Evolutionary conservation across 371 early-diverging fungal genomes (phyloP), one percentile per base, ranked within the genome.

Genomic region (Mortierella sp.): DNA sequence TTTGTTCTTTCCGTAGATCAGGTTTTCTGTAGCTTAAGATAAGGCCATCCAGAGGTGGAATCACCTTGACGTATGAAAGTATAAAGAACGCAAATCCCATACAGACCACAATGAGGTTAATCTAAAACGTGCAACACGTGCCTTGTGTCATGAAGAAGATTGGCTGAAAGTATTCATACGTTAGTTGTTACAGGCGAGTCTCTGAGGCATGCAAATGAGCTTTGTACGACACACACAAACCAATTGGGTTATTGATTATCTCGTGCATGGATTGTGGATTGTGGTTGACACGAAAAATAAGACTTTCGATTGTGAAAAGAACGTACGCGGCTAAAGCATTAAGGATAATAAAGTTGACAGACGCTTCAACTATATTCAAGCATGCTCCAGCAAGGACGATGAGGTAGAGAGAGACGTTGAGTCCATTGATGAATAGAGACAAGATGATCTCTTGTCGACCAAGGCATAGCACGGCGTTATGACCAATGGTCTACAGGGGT

Each of bases 331-430:
- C 76, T 67, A 69, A 72, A 7, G 60, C 67, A 60, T 81, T 81
- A 50, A 81, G 73, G 21, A 81, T 72, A 50, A 81, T 81, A 58
- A 80, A 75, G 59, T 80, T 80, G 55, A 80, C 76, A 38, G 82
- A 76, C 0, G 73, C 82, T n/a, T 81, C 76, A 13, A 59, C 62
- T 50, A 81, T 73, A 65, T 81, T 81, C 52, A 81, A 59, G 33
- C 82, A 81, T 22, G 82, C 73, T n/a, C 76, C 76, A 21, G 70
- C 58, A 11, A 81, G 60, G 36, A 81, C 67, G 64, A 76, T 76
- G 21, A 81, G 28, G 50, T 81, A 81, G 13, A 81, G 70, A 1
- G 40, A 61, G 16, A 81, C 70, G 24, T 81, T 81, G 64, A 81
- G 76, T 50, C 67, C 72, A 50, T 81, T 76, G 72, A 76, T 72